Conservation (phyloP, 306 rosid species). For the Prunus kanzakura region DNA sequence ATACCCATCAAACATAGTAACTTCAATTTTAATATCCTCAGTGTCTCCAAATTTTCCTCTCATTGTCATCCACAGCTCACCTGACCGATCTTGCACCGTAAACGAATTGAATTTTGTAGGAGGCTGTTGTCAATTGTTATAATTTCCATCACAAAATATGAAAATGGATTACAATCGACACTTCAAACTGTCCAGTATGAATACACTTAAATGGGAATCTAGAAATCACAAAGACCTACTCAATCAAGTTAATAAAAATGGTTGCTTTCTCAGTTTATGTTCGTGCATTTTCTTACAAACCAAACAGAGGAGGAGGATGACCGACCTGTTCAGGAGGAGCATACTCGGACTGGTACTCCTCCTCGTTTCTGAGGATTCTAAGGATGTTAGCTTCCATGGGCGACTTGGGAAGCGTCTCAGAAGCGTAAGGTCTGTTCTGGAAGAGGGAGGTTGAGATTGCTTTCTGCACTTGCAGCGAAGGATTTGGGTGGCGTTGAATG, state of each 20-base stretch:
- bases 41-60: constrained; percentile 49
- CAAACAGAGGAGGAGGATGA: constrained; percentile 11
- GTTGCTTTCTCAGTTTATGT: not conserved
- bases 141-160: constrained; percentile 5
- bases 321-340: constrained; percentile 77
- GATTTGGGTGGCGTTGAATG: not conserved
- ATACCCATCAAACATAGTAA: constrained; percentile 79
- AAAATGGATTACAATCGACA: not conserved
- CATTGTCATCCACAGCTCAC: constrained; percentile 65
- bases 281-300: not conserved
- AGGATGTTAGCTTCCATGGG: constrained; percentile 64
- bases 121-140: constrained; percentile 41
- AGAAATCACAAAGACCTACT: not conserved
- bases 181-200: not conserved
- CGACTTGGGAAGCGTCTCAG: constrained; percentile 47
- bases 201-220: not conserved
- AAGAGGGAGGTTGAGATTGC: constrained; percentile 16
- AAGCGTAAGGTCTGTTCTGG: constrained; percentile 20
- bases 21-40: constrained; percentile 70
- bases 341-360: constrained; percentile 48
- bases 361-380: constrained; percentile 62
- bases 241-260: not conserved
- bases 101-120: constrained; percentile 52
- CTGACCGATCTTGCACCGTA: constrained; percentile 61
- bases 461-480: constrained; percentile 10